Evolutionary conservation across 2,329 filamentous ascomycete species (phyloP).

Genomic region (Nigrospora osmanthi): DNA sequence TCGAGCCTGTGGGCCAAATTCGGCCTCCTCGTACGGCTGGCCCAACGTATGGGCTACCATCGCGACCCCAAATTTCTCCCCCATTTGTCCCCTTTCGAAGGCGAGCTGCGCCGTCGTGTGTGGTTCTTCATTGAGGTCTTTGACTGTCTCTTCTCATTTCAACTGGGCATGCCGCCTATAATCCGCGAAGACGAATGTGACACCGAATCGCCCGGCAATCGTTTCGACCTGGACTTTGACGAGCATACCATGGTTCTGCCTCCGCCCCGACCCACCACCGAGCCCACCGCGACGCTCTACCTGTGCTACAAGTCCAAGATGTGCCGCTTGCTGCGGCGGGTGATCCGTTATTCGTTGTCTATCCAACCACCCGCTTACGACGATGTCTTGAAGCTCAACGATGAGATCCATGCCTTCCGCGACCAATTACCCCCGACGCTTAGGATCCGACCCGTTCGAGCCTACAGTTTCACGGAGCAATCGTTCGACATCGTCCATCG

Average conservation of each 20-base stretch:
- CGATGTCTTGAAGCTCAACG: slow-evolving; percentile 30
- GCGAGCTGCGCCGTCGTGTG: slow-evolving; percentile 40
- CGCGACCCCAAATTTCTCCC: slow-evolving; percentile 35
- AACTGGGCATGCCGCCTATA: slow-evolving; percentile 44
- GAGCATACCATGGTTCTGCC: slow-evolving; percentile 34
- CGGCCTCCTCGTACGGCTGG: slow-evolving; percentile 36
- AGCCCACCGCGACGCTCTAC: slow-evolving; percentile 34
- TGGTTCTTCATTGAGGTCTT: slow-evolving; percentile 40
- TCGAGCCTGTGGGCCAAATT: slow-evolving; percentile 39
- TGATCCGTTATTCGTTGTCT: slow-evolving; percentile 32
- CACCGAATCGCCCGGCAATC: slow-evolving; percentile 34
- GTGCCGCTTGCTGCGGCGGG: slow-evolving; percentile 32
- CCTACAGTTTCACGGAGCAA: slow-evolving; percentile 33
- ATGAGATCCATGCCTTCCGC: slow-evolving; percentile 29
- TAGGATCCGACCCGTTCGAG: slow-evolving; percentile 30
- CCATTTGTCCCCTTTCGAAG: slow-evolving; percentile 37
- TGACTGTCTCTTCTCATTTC: slow-evolving; percentile 40
- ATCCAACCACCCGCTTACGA: slow-evolving; percentile 25
- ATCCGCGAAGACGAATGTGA: slow-evolving; percentile 39
- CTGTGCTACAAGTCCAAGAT: slow-evolving; percentile 34
- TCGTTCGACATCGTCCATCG: slow-evolving; percentile 39
- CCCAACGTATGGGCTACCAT: slow-evolving; percentile 44
- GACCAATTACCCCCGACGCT: slow-evolving; percentile 29
- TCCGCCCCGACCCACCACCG: slow-evolving; percentile 29
- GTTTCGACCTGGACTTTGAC: slow-evolving; percentile 44